phyloP scores from a whole-genome alignment of 305 asterid genomes.

The Rubia balearica region DNA sequence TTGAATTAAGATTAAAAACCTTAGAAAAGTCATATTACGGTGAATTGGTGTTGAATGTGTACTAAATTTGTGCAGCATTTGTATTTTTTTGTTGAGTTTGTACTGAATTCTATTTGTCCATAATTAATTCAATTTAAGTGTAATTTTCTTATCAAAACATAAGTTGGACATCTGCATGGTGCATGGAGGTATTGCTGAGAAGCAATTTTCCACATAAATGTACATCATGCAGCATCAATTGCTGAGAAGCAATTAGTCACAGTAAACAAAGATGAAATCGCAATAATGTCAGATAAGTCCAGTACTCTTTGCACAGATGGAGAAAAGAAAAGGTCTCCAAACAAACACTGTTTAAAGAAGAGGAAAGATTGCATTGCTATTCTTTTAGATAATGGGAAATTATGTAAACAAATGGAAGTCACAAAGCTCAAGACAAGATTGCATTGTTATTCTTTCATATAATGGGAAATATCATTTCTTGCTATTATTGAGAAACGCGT shows the following conservation, averaged over 20 bases:
- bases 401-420: too few relatives aligned
- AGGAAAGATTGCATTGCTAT: conserved; percentile 6
- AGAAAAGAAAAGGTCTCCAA: not conserved
- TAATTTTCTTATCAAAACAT: not conserved
- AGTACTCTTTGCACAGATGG: not conserved
- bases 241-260: not conserved
- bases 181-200: conserved; percentile 23
- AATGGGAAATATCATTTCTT: too few relatives aligned
- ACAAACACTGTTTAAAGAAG: conserved; percentile 15
- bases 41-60: too few relatives aligned
- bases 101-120: not conserved
- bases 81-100: too few relatives aligned
- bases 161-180: conserved; percentile 4
- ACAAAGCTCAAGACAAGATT: too few relatives aligned
- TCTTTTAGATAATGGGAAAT: too few relatives aligned
- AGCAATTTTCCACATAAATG: not conserved
- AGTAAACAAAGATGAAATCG: conserved; percentile 12
- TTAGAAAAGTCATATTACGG: too few relatives aligned
- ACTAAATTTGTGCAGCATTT: too few relatives aligned
- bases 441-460: too few relatives aligned
- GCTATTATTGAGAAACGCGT: too few relatives aligned
- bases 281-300: not conserved
- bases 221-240: too few relatives aligned
- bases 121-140: not conserved
- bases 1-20: too few relatives aligned